phyloP scores from a whole-genome alignment of 306 rosid species.

The Pyrus bretschneideri region DNA sequence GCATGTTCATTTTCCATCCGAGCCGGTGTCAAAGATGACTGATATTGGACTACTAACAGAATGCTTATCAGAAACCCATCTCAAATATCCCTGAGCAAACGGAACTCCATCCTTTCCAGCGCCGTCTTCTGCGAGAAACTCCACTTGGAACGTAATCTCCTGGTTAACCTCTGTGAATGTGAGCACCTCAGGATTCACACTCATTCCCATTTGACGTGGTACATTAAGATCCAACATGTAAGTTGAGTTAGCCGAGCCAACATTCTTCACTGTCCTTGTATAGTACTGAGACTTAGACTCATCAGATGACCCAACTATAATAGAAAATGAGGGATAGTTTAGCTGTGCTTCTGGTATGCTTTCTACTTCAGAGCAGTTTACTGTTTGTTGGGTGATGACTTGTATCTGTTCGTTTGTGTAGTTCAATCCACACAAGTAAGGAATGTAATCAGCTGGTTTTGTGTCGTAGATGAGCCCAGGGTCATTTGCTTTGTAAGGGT shows the following conservation, averaged over 20 bases:
- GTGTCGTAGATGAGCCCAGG: conserved; percentile 51
- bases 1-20: not conserved
- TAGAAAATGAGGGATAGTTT: conserved; percentile 48
- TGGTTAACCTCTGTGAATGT: conserved; percentile 40
- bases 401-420: conserved; percentile 37
- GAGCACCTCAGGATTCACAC: conserved; percentile 18
- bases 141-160: conserved; percentile 19
- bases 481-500: conserved; percentile 46
- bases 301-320: conserved; percentile 13
- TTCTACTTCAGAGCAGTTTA: conserved; percentile 24
- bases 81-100: conserved; percentile 35
- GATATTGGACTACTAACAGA: conserved; percentile 8
- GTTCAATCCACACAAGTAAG: conserved; percentile 50
- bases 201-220: conserved; percentile 22
- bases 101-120: not conserved
- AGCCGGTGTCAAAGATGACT: conserved; percentile 1
- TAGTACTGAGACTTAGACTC: conserved; percentile 18
- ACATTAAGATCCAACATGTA: conserved; percentile 15
- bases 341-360: conserved; percentile 32
- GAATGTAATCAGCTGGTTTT: conserved; percentile 37
- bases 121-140: conserved; percentile 10
- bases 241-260: conserved; percentile 32
- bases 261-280: conserved; percentile 42
- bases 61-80: conserved; percentile 38
- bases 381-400: conserved; percentile 15